A percentile compares a stretch with the other conserved stretches of the same genome.
Conservation (phyloP, 805 yeast species). For the Cyberlindnera mississippiensis region DNA sequence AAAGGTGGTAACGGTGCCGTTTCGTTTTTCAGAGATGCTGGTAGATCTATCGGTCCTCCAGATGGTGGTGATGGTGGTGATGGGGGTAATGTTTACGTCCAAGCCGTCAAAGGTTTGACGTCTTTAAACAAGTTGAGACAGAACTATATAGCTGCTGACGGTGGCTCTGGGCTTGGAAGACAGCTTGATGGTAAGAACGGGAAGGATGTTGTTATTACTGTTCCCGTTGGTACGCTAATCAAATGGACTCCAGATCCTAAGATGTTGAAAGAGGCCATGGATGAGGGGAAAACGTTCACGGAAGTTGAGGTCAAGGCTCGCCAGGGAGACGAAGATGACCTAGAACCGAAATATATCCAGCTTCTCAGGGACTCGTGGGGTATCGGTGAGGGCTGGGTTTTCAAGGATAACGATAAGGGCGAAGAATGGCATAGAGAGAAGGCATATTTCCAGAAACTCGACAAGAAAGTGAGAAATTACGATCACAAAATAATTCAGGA, state of each 20-base stretch:
- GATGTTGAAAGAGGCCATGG: slow-evolving; percentile 28
- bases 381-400: slow-evolving; percentile 86
- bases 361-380: slow-evolving; percentile 56
- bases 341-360: slow-evolving; percentile 47
- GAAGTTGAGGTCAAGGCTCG: slow-evolving; percentile 35
- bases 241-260: slow-evolving; percentile 81
- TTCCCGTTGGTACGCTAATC: slow-evolving; percentile 88
- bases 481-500: slow-evolving; percentile 55
- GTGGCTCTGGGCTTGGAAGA: slow-evolving; percentile 63
- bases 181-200: slow-evolving; percentile 90
- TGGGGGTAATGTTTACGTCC: slow-evolving; percentile 85
- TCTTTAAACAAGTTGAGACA: slow-evolving; percentile 68
- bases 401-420: slow-evolving; percentile 60
- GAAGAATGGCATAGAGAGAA: slow-evolving; percentile 63
- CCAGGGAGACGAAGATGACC: slow-evolving; percentile 23
- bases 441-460: slow-evolving; percentile 63
- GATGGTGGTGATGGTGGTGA: slow-evolving; percentile 99
- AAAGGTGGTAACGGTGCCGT: slow-evolving; percentile 86
- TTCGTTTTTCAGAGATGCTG: slow-evolving; percentile 84
- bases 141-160: slow-evolving; percentile 68
- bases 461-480: slow-evolving; percentile 57
- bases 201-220: slow-evolving; percentile 70
- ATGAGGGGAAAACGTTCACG: slow-evolving; percentile 16
- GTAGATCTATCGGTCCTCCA: slow-evolving; percentile 85
- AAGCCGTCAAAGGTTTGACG: slow-evolving; percentile 68